Base-by-base conservation (phyloP, 2,329 filamentous ascomycete genomes). In the Fusarium algeriense region DNA sequence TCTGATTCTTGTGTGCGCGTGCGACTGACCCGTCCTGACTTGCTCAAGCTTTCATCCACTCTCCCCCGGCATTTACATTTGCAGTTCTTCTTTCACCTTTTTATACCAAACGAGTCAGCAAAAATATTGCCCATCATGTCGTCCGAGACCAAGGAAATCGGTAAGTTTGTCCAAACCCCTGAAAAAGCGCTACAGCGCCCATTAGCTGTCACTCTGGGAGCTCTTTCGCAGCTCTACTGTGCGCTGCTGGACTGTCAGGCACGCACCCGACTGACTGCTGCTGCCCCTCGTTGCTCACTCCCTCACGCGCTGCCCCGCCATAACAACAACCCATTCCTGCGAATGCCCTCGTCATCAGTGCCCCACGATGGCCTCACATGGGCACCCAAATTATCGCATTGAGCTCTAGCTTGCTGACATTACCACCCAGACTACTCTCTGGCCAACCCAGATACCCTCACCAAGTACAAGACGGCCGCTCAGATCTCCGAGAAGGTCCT, bases 381-480 rank as follows among this genome's bases (percentile, higher is more conserved):
- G 35, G 46, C 41, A 34, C 34, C 19, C 43, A 44, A 60, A 68
- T 20, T 45, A 50, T n/a, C 19, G 46, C 48, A 69, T 49, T 45
- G 41, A 30, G 14, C 19, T 34, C 35, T 50, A 52, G 34, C 20
- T 41, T 66, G 43, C 66, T 73, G 52, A 70, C 60, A 52, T 23
- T 12, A 34, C n/a, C 38, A n/a, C 20, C 1, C 76, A 97, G 93
- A 97, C 82, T 95, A 97, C 86, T 89, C 93, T 76, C 90, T 98
- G 83, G 93, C 91, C 83, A 96, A 97, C 87, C 93, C 93, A 69
- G 93, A 97, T 82, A 98, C 94, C 78, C 89, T 99, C 78, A 98
- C 96, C 85, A 99, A 98, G 89, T 98, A 98, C 89, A 98, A 97
- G 91, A 95, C 93, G 74, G 96, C 96, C 63, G 95, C 93, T 71